Percentiles rank a stretch among this genome's conserved stretches.
phyloP scores from a whole-genome alignment of 2,329 filamentous ascomycete genomes.

The Cladosporium sp. region DNA sequence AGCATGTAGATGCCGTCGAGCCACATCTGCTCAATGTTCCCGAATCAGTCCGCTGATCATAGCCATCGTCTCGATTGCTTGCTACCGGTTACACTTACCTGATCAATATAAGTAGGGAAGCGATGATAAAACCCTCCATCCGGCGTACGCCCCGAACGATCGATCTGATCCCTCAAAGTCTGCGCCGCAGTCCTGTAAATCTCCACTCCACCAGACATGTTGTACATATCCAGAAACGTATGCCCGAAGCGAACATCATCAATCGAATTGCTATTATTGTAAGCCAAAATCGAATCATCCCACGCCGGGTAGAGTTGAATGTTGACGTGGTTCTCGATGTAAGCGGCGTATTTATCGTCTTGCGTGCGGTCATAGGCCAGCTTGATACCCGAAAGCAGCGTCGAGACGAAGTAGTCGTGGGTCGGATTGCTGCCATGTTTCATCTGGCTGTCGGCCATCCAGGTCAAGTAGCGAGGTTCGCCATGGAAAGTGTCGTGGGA shows the following conservation, averaged over 20 bases:
- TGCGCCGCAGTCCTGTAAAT: slow-evolving; percentile 17
- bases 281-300: slow-evolving; percentile 18
- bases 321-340: slow-evolving; percentile 48
- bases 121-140: slow-evolving; percentile 28
- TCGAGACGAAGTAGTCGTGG: slow-evolving; percentile 20
- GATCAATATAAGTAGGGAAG: slow-evolving; percentile 41
- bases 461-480: slow-evolving; percentile 18
- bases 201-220: slow-evolving; percentile 14
- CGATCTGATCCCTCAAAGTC: slow-evolving; percentile 21
- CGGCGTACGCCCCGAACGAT: slow-evolving; percentile 21
- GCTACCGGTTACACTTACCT: slow-evolving; percentile 41
- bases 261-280: slow-evolving; percentile 16
- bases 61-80: background rate
- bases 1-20: slow-evolving; percentile 51
- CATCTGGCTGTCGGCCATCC: slow-evolving; percentile 25
- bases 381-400: slow-evolving; percentile 19
- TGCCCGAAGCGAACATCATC: slow-evolving; percentile 22
- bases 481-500: slow-evolving; percentile 1
- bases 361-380: slow-evolving; percentile 21
- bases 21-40: slow-evolving; percentile 47
- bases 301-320: slow-evolving; percentile 37
- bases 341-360: slow-evolving; percentile 20
- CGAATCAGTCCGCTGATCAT: too few relatives aligned
- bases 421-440: slow-evolving; percentile 23
- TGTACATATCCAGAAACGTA: slow-evolving; percentile 20